phyloP scores from a whole-genome alignment of 2,329 filamentous ascomycete species.

The Aspergillus viridinutans region DNA sequence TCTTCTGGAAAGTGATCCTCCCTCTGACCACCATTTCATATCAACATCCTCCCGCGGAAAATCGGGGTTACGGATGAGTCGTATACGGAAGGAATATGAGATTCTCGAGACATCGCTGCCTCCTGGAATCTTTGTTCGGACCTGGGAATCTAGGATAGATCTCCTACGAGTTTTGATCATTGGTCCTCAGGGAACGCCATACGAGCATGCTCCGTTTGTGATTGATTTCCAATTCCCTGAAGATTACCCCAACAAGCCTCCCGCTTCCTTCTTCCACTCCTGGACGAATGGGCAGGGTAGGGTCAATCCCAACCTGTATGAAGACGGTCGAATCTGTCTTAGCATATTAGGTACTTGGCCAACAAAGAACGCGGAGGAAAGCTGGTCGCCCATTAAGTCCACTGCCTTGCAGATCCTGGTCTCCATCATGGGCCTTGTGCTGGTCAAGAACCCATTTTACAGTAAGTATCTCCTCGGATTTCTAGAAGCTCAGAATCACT shows the following conservation, averaged over 20 bases:
- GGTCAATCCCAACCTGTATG: slow-evolving; percentile 61
- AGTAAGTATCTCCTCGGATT: slow-evolving; percentile 35
- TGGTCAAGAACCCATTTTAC: slow-evolving; percentile 59
- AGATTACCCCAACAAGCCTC: slow-evolving; percentile 50
- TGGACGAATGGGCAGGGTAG: slow-evolving; percentile 51
- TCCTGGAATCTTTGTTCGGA: slow-evolving; percentile 53
- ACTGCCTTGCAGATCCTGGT: slow-evolving; percentile 56
- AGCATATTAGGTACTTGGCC: slow-evolving; percentile 59
- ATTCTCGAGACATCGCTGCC: slow-evolving; percentile 55
- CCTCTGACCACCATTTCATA: slow-evolving; percentile 42
- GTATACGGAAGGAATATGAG: slow-evolving; percentile 55
- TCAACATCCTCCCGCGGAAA: slow-evolving; percentile 20
- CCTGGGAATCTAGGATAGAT: slow-evolving; percentile 57
- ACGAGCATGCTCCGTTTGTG: slow-evolving; percentile 58
- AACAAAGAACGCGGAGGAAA: slow-evolving; percentile 48
- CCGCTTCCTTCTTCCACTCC: slow-evolving; percentile 56
- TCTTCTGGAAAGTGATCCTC: slow-evolving; percentile 41
- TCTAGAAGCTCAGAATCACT: neutral
- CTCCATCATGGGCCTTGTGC: slow-evolving; percentile 53
- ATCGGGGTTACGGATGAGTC: slow-evolving; percentile 35
- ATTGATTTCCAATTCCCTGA: slow-evolving; percentile 53
- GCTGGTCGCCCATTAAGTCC: slow-evolving; percentile 50
- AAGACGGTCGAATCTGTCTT: slow-evolving; percentile 59
- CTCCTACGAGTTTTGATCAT: slow-evolving; percentile 56
- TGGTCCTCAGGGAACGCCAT: slow-evolving; percentile 57